Evolutionary conservation across 192 early-diverging fungal species (phyloP).

Genomic region (Geranomyces michiganensis): DNA sequence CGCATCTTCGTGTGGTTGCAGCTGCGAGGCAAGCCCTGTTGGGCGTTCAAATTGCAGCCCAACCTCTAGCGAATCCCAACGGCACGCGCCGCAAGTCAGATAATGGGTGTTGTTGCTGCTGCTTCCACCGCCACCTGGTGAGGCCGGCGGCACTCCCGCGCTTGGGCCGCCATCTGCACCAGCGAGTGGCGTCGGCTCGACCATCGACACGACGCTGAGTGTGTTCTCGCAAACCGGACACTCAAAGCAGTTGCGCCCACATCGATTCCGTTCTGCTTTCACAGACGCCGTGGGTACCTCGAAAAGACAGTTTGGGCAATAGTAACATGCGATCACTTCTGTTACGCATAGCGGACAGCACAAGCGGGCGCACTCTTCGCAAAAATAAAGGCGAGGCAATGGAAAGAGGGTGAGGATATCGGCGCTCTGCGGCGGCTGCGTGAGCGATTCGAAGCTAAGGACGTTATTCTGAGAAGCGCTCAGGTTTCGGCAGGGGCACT

Average conservation of each 20-base stretch:
- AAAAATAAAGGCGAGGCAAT: slow-evolving; percentile 73
- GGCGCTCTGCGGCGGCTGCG: slow-evolving; percentile 5
- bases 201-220: slow-evolving; percentile 67
- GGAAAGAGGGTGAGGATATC: slow-evolving; percentile 33
- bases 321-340: slow-evolving; percentile 87
- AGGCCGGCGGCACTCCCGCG: neutral
- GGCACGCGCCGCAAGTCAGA: slow-evolving; percentile 83
- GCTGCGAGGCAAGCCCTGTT: slow-evolving; percentile 82
- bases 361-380: slow-evolving; percentile 81
- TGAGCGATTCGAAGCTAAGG: neutral
- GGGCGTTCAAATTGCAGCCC: slow-evolving; percentile 92
- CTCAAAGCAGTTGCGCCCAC: slow-evolving; percentile 91
- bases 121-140: slow-evolving; percentile 2
- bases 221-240: slow-evolving; percentile 86
- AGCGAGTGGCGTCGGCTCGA: slow-evolving; percentile 51
- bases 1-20: slow-evolving; percentile 78
- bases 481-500: slow-evolving; percentile 29
- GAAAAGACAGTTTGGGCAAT: slow-evolving; percentile 96
- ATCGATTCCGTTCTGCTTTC: slow-evolving; percentile 93
- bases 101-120: slow-evolving; percentile 56
- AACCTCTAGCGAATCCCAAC: slow-evolving; percentile 92
- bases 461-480: neutral
- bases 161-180: neutral
- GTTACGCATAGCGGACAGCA: slow-evolving; percentile 81
- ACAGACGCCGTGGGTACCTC: slow-evolving; percentile 95